Percentiles rank a stretch among this genome's conserved stretches.
Conservation (phyloP, 805 yeast species). For the Lachancea meyersii region DNA sequence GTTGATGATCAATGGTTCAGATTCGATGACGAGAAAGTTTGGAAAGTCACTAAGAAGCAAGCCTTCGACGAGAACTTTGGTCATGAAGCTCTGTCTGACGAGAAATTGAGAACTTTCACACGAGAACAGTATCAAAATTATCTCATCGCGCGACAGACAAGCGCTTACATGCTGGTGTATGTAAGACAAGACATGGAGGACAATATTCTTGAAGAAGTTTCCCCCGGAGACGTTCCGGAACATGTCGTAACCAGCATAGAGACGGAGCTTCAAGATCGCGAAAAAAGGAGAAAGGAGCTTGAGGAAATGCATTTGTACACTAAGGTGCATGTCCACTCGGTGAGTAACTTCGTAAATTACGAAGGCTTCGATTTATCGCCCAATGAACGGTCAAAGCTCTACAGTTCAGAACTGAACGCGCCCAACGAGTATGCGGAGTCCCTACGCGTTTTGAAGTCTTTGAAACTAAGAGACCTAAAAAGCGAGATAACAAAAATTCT, state of each 20-base stretch:
- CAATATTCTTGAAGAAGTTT: constrained; percentile 52
- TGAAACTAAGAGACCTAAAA: constrained; percentile 45
- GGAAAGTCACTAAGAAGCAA: constrained; percentile 75
- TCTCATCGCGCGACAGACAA: constrained; percentile 71
- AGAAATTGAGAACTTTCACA: constrained; percentile 44
- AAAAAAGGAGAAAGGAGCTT: constrained; percentile 46
- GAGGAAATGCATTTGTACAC: constrained; percentile 68
- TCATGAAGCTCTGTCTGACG: constrained; percentile 51
- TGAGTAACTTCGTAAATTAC: constrained; percentile 48
- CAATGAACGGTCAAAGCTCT: constrained; percentile 44
- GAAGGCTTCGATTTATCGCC: constrained; percentile 75
- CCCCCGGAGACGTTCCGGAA: constrained; percentile 53
- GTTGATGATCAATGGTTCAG: constrained; percentile 70
- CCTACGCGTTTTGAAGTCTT: constrained; percentile 51
- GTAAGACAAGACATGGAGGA: constrained; percentile 57
- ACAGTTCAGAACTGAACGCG: constrained; percentile 45
- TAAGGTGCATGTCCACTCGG: constrained; percentile 51
- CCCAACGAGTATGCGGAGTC: constrained; percentile 40
- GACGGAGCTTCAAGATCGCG: constrained; percentile 54
- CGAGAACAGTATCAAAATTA: constrained; percentile 59
- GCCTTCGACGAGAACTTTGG: constrained; percentile 94
- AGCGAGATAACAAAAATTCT: constrained; percentile 43
- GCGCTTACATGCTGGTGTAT: constrained; percentile 96
- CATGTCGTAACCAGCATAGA: constrained; percentile 63
- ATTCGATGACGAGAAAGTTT: constrained; percentile 93